Base-by-base conservation (phyloP, 2,329 filamentous ascomycete genomes). In the Alternaria tenuissima region DNA sequence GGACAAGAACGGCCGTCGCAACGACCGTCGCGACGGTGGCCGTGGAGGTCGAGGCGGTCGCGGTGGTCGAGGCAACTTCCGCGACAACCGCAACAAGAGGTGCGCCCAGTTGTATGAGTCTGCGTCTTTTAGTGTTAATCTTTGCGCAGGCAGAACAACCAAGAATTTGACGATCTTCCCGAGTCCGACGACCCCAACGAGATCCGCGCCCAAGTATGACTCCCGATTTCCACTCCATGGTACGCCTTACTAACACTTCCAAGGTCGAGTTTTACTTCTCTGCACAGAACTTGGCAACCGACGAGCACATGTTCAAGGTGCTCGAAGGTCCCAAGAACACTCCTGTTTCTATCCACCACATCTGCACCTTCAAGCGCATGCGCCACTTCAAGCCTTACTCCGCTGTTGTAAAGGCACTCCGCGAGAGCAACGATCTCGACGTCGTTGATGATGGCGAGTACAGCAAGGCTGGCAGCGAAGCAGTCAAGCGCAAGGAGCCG, bases 261-360 rank as follows among this genome's bases (percentile, higher is more conserved):
- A 68, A 96, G 91, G 92, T 97, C 71, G 93, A 97, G 78, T 97
- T 97, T 80, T 97, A 97, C 85, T 96, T 97, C 81, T 91, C 91
- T 73, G 91, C 96, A 79, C 91, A 90, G 73, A 97, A 97, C 81
- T 87, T 99, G 38, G 90, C 91, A 52, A 89, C 88, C 73, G 96
- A 99, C 81, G 91, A 93, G 78, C 96, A 92, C 82, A 86, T 99
- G 69, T 91, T 93, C 83, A 85, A 88, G 65, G 85, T 89, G 73
- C 91, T 92, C 56, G 90, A 89, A 39, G 94, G 94, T 58, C 84
- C 87, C 66, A 86, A 90, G 73, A 97, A 97, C 84, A 90, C 91
- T 78, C 86, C 94, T 43, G 89, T 99, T 38, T 83, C 89, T 22
- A 84, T 99, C 68, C 89, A 89, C 73, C 86, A 89, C 63, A 88